These are phyloP conservation scores for Mucor plumbeus DNA, from an alignment of 371 early-diverging fungal genomes.

Conservation along the genomic window DNA sequence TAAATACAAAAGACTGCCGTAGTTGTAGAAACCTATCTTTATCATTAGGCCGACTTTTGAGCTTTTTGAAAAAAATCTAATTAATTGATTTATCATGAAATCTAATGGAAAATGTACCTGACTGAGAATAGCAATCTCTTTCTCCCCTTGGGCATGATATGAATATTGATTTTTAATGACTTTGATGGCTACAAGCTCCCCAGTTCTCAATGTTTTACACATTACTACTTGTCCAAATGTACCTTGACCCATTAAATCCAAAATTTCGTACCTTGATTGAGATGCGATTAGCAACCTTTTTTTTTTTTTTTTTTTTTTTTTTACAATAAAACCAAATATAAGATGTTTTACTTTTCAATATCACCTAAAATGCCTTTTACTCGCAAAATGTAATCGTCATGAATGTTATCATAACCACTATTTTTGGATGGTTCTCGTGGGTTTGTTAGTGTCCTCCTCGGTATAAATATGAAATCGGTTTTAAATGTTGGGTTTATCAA, in stretches of 20 bases:
- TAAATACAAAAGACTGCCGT: constrained; percentile 87
- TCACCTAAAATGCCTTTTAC: constrained; percentile 25
- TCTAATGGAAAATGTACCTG: neutral
- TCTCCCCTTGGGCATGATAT: constrained; percentile 90
- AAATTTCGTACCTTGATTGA: constrained; percentile 72
- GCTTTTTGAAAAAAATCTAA: neutral
- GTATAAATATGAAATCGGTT: constrained; percentile 19
- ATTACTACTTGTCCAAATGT: constrained; percentile 99
- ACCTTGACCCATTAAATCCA: constrained; percentile 94
- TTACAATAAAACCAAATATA: neutral
- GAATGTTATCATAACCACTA: constrained; percentile 31
- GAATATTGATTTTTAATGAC: constrained; percentile 94
- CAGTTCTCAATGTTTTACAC: constrained; percentile 84
- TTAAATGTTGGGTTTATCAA: constrained; percentile 19
- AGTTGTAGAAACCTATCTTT: constrained; percentile 76
- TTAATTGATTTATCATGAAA: neutral
- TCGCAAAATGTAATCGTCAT: constrained; percentile 33
- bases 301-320: too few species aligned
- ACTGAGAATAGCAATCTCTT: constrained; percentile 88
- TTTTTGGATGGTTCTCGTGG: constrained; percentile 34
- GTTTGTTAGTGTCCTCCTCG: constrained; percentile 29
- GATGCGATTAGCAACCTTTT: neutral
- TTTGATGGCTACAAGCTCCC: constrained; percentile 93
- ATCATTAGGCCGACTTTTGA: constrained; percentile 73
- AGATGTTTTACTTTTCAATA: constrained; percentile 4